Conservation (phyloP, 2,329 filamentous ascomycete genomes). For the Chaetomiaceae sp. region DNA sequence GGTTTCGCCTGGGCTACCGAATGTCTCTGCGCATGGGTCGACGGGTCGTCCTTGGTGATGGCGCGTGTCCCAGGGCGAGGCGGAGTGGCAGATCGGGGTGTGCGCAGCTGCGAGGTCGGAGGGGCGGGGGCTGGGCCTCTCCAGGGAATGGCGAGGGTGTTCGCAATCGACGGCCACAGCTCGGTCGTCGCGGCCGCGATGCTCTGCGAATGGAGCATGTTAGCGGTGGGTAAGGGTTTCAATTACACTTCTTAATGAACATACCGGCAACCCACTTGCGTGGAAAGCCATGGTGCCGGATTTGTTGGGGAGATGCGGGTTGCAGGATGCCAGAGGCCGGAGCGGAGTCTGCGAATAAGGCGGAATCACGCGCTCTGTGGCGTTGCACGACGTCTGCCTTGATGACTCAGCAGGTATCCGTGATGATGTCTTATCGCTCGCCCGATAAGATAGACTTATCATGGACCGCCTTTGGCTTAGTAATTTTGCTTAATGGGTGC, state of each 20-base stretch:
- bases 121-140: slow-evolving; percentile 19
- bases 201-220: slow-evolving; percentile 26
- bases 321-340: neutral
- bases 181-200: slow-evolving; percentile 40
- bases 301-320: slow-evolving; percentile 25
- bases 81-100: slow-evolving; percentile 1
- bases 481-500: too few species aligned
- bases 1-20: slow-evolving; percentile 9
- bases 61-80: slow-evolving; percentile 1
- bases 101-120: slow-evolving; percentile 4
- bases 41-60: neutral
- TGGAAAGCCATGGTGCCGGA: slow-evolving; percentile 24
- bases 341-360: too few species aligned
- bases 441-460: too few species aligned
- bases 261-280: slow-evolving; percentile 27
- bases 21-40: neutral
- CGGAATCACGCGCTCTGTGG: too few species aligned
- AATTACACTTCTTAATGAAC: slow-evolving; percentile 1
- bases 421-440: too few species aligned
- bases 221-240: neutral
- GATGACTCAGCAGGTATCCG: too few species aligned
- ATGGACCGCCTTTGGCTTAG: too few species aligned
- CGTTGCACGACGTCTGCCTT: too few species aligned
- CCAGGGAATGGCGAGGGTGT: slow-evolving; percentile 34
- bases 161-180: slow-evolving; percentile 41